phyloP scores from a whole-genome alignment of 2,329 filamentous ascomycete genomes.

The Penicillium sp. region DNA sequence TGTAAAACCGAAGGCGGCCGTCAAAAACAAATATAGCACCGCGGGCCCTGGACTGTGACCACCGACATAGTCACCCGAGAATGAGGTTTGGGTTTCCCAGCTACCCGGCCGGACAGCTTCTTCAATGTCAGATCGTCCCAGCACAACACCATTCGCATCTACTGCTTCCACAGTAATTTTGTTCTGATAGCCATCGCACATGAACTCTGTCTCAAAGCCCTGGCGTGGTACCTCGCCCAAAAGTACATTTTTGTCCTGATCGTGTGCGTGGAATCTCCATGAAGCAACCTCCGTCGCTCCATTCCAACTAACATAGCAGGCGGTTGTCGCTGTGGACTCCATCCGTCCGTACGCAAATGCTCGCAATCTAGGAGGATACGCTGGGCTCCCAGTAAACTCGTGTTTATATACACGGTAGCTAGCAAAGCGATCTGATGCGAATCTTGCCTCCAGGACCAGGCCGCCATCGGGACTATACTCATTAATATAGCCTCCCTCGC shows the following conservation, averaged over 20 bases:
- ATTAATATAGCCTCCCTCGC: conserved; percentile 3
- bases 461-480: conserved; percentile 9
- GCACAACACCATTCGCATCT: not conserved
- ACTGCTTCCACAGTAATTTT: conserved; percentile 15
- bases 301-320: conserved; percentile 51
- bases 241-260: not conserved
- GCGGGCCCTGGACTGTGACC: too few relatives aligned
- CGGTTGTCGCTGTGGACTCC: conserved; percentile 25
- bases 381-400: conserved; percentile 3
- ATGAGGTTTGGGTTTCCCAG: too few relatives aligned
- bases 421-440: conserved; percentile 3
- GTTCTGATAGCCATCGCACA: conserved; percentile 8
- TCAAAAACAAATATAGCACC: too few relatives aligned
- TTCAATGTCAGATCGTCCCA: too few relatives aligned
- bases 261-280: conserved; percentile 41
- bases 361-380: conserved; percentile 11
- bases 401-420: conserved; percentile 18
- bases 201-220: conserved; percentile 11
- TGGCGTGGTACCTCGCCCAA: conserved; percentile 4
- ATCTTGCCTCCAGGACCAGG: conserved; percentile 14
- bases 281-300: conserved; percentile 53
- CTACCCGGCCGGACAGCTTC: too few relatives aligned
- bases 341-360: conserved; percentile 18
- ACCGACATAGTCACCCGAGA: too few relatives aligned
- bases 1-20: too few relatives aligned